phyloP scores from a whole-genome alignment of 1,284 basidiomycete genomes.

The Pseudozyma sp. region DNA sequence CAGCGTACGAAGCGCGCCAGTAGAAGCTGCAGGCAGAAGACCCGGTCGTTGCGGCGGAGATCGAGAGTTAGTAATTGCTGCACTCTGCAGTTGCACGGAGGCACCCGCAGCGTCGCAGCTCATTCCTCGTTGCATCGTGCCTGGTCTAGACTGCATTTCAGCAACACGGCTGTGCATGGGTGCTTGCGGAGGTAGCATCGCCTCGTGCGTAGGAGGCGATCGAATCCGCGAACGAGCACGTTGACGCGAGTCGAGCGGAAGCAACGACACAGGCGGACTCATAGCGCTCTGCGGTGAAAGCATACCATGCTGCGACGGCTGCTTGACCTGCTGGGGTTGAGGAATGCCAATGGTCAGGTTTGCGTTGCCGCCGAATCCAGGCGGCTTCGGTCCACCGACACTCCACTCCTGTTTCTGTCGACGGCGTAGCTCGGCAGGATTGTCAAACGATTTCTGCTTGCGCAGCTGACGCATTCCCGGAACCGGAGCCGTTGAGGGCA shows the following conservation, averaged over 20 bases:
- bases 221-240: slow-evolving; percentile 4
- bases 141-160: slow-evolving; percentile 17
- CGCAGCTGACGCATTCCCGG: slow-evolving; percentile 31
- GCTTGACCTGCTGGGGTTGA: slow-evolving; percentile 12
- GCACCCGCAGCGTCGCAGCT: slow-evolving; percentile 27
- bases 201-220: slow-evolving; percentile 6
- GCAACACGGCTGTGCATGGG: slow-evolving; percentile 17
- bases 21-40: slow-evolving; percentile 22
- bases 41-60: slow-evolving; percentile 31
- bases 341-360: slow-evolving; percentile 42
- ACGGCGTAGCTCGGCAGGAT: slow-evolving; percentile 45
- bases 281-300: slow-evolving; percentile 23
- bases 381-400: slow-evolving; percentile 31
- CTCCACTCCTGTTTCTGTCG: slow-evolving; percentile 47
- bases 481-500: background rate
- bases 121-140: slow-evolving; percentile 27
- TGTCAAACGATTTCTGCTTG: slow-evolving; percentile 52
- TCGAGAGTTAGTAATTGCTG: background rate
- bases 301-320: slow-evolving; percentile 7
- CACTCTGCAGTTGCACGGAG: slow-evolving; percentile 6
- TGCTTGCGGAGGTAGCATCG: slow-evolving; percentile 10
- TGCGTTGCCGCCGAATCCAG: slow-evolving; percentile 29
- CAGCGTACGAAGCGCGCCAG: slow-evolving; percentile 23
- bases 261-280: slow-evolving; percentile 16
- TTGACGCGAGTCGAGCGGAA: slow-evolving; percentile 21